Base-by-base conservation (phyloP, 805 yeast genomes). In the Saccharomycopsis vini region DNA sequence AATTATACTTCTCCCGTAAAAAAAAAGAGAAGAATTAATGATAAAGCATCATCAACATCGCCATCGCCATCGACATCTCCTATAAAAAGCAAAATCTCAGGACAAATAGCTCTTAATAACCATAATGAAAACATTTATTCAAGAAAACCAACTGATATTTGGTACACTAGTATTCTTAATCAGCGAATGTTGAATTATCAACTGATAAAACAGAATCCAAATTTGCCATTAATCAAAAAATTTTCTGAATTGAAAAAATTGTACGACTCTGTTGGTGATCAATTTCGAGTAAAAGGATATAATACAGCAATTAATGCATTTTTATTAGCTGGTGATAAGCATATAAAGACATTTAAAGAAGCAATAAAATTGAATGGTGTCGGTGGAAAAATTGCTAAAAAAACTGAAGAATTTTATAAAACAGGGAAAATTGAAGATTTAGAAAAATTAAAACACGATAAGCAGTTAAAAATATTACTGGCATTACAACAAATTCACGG, bases 321-420 rank as follows among this genome's bases (percentile, higher is more conserved):
- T 19, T 49, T 63, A 19, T 56, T 60, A 32, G 53, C 57, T 0
- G 38, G 52, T 4, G 46, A 52, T 3, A 48, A 44, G 4, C 61
- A 60, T 2, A 57, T 76, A 4, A 53, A 43, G 1, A 61, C 65
- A 1, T 61, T 59, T 0, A 47, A 54, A 2, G 67, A 73, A 34
- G 75, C 77, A 2, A 38, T 48, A 12, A 53, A 54, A 37, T 52
- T 70, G 18, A 64, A 67, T 1, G 68, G 70, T 1, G 52, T 73
- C 15, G 74, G 76, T 1, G 6, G 12, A 16, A 51, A 59, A 9
- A 62, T 72, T 28, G 69, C 71, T 0, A 44, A 42, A 2, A 71
- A 73, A 52, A 64, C 75, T 20, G 72, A 67, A 34, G 77, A 72
- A 50, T 66, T 72, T 10, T 50, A 58, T n/a, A 45, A 55, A 4